Conservation (phyloP, 2,329 filamentous ascomycete species). For the Xylaria sp. region DNA sequence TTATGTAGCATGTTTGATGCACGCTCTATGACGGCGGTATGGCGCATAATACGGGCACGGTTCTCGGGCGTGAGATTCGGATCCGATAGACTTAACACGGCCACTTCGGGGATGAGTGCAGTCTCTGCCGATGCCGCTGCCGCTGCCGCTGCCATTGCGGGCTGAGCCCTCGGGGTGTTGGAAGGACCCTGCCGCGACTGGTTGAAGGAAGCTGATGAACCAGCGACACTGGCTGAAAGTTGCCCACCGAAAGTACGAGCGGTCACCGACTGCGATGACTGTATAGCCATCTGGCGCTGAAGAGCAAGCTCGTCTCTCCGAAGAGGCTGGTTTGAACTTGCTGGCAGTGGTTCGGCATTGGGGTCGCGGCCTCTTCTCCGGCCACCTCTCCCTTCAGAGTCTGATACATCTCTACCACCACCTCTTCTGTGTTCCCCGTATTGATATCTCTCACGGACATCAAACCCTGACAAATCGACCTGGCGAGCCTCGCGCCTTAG, state of each 20-base stretch:
- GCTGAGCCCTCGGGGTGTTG: conserved; percentile 21
- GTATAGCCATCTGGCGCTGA: conserved; percentile 86
- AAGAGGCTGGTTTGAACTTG: conserved; percentile 72
- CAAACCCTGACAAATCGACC: conserved; percentile 84
- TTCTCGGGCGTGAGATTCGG: conserved; percentile 65
- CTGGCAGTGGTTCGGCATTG: conserved; percentile 72
- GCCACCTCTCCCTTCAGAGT: conserved; percentile 40
- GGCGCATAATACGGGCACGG: conserved; percentile 71
- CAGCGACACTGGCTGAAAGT: conserved; percentile 54
- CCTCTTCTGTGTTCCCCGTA: conserved; percentile 49
- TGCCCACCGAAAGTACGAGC: conserved; percentile 80
- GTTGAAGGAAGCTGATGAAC: conserved; percentile 40
- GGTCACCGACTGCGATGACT: conserved; percentile 75
- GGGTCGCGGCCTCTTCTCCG: conserved; percentile 65
- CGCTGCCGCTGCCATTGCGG: conserved; percentile 25
- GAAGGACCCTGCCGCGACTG: conserved; percentile 8
- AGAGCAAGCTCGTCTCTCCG: conserved; percentile 84
- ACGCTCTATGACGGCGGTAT: conserved; percentile 79
- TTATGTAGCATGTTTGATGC: conserved; percentile 76
- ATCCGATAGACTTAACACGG: conserved; percentile 48
- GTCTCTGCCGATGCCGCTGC: conserved; percentile 25
- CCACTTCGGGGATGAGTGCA: conserved; percentile 36
- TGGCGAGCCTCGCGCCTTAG: conserved; percentile 74
- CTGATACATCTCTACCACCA: conserved; percentile 36
- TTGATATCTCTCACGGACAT: conserved; percentile 68